A percentile compares a stretch with the other conserved stretches of the same genome.
Evolutionary conservation across 805 yeast species (phyloP).

Genomic region (Cyberlindnera galapagoensis): DNA sequence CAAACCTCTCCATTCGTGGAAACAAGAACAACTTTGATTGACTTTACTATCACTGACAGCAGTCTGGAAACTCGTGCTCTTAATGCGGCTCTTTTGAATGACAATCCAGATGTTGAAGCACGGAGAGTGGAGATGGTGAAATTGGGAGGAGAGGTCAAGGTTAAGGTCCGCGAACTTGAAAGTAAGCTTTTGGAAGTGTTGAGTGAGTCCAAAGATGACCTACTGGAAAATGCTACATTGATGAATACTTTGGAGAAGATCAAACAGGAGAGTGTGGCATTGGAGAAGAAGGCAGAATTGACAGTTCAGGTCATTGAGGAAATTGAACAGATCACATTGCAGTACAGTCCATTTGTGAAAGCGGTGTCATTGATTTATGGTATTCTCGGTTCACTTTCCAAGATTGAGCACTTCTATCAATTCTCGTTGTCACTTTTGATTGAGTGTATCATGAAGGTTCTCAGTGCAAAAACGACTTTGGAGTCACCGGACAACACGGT

Average conservation of each 20-base stretch:
- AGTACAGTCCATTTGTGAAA: conserved; percentile 49
- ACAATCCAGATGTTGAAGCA: conserved; percentile 61
- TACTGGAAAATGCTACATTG: conserved; percentile 62
- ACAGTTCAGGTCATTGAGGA: conserved; percentile 48
- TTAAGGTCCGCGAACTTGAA: conserved; percentile 51
- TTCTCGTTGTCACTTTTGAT: conserved; percentile 45
- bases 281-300: conserved; percentile 47
- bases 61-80: conserved; percentile 59
- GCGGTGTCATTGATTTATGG: conserved; percentile 46
- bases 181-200: conserved; percentile 49
- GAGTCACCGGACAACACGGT: neutral
- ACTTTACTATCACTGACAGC: conserved; percentile 66
- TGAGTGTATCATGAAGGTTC: conserved; percentile 28
- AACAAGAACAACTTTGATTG: conserved; percentile 56
- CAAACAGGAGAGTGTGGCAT: conserved; percentile 53
- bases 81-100: conserved; percentile 44
- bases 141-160: conserved; percentile 53
- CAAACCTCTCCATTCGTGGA: conserved; percentile 47
- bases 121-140: conserved; percentile 48
- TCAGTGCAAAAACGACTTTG: conserved; percentile 3
- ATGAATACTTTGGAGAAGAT: conserved; percentile 55
- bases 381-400: conserved; percentile 36
- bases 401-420: conserved; percentile 48
- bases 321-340: conserved; percentile 41
- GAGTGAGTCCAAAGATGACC: conserved; percentile 48